Base-by-base conservation (phyloP, 169 alveolate species). In the Perkinsus olseni region DNA sequence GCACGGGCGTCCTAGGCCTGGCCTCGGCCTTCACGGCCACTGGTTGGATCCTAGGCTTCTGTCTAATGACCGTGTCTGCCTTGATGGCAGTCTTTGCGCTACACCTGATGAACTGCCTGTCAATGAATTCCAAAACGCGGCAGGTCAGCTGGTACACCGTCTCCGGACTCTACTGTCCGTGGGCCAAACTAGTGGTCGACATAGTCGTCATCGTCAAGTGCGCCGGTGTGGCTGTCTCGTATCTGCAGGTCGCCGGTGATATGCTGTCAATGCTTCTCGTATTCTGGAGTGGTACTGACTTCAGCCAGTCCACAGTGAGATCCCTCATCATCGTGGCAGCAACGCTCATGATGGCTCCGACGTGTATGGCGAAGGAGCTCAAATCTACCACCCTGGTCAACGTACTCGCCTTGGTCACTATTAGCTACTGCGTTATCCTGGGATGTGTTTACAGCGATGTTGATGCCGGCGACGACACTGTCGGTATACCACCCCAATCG, bases 21-120 rank as follows among this genome's bases (percentile, higher is more conserved):
- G 82, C 82, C 82, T 62, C 82, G 82, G 82, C 82, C 82, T 62
- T 62, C 82, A 28, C 82, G 28, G 82, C 82, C 82, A 62, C 82
- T 13, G 82, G 82, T 62, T 62, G 82, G 82, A 62, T 62, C 82
- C 82, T 62, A 24, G 82, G 82, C 82, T 62, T 62, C 82, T 13
- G 28, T 24, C 34, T 62, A 24, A 62, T 62, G 82, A 62, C 82
- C 1, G 28, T 62, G 37, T 62, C 82, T 24, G 82, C 82, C 37
- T 13, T 62, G 31, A 62, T 62, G 82, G 82, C 82, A 3, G 82
- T 62, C 17, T 62, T 62, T 24, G 82, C 82, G 8, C 17, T 62
- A 24, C 82, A 62, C 17, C 82, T 62, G 82, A 62, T 62, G 82
- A 62, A 62, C 82, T 62, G 36, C 17, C 82, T 62, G 82, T 62